Conservation (phyloP, 192 early-diverging fungal species). For the Podila horticola region DNA sequence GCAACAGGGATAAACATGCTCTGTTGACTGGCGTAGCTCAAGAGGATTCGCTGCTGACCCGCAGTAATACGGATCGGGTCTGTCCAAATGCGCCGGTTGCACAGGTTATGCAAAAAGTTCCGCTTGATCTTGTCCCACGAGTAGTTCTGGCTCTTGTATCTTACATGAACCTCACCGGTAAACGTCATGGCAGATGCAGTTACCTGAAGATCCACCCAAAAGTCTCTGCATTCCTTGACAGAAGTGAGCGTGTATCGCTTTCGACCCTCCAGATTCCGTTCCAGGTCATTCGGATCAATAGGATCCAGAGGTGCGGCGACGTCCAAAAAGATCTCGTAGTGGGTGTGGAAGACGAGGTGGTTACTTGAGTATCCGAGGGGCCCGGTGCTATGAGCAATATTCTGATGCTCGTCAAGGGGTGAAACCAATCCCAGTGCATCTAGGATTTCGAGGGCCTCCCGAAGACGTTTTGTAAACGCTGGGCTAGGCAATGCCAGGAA, state of each 20-base stretch:
- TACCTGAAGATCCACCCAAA: conserved; percentile 45
- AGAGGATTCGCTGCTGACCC: conserved; percentile 6
- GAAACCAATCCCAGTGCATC: conserved; percentile 40
- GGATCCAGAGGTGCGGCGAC: conserved; percentile 26
- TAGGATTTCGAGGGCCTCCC: conserved; percentile 36
- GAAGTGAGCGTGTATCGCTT: conserved; percentile 26
- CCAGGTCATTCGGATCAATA: conserved; percentile 11
- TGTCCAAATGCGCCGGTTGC: conserved; percentile 37
- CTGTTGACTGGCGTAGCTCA: conserved; percentile 30
- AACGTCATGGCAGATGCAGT: conserved; percentile 26
- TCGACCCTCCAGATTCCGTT: conserved; percentile 6
- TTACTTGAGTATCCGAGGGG: conserved; percentile 11
- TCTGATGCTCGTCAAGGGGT: conserved; percentile 7
- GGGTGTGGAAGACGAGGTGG: conserved; percentile 44
- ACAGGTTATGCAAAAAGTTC: conserved; percentile 30
- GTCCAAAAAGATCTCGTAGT: conserved; percentile 25
- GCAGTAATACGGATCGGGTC: conserved; percentile 30
- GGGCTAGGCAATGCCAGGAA: neutral
- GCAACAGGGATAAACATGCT: conserved; percentile 17
- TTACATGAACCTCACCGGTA: neutral
- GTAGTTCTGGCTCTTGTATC: neutral
- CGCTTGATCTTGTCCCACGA: conserved; percentile 31
- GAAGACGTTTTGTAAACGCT: conserved; percentile 31
- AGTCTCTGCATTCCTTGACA: conserved; percentile 21
- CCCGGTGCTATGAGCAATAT: neutral